Conservation (phyloP, 768 basidiomycete genomes). For the Austroboletus festivus region DNA sequence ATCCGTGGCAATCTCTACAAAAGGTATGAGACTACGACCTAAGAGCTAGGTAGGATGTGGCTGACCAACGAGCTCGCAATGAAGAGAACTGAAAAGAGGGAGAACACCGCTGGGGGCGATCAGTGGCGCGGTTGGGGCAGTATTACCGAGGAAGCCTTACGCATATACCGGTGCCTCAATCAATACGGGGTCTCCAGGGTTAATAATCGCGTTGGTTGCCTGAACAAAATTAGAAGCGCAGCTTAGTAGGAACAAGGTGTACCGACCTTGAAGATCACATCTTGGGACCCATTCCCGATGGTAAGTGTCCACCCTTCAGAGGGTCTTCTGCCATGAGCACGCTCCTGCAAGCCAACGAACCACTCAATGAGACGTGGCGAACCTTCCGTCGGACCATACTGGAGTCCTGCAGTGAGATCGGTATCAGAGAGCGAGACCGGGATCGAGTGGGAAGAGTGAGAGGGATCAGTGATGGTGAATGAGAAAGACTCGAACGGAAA, state of each 20-base stretch:
- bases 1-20: slow-evolving; percentile 75
- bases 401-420: slow-evolving; percentile 66
- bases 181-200: slow-evolving; percentile 77
- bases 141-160: slow-evolving; percentile 36
- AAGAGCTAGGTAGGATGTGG: background rate
- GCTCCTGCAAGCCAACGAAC: slow-evolving; percentile 69
- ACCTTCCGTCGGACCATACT: slow-evolving; percentile 76
- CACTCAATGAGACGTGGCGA: slow-evolving; percentile 61
- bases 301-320: slow-evolving; percentile 73
- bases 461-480: slow-evolving; percentile 55
- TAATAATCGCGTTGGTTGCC: slow-evolving; percentile 68
- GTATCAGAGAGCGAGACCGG: slow-evolving; percentile 52
- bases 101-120: slow-evolving; percentile 53
- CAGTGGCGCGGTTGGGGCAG: slow-evolving; percentile 11
- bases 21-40: slow-evolving; percentile 1
- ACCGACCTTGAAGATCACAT: slow-evolving; percentile 79
- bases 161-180: slow-evolving; percentile 82
- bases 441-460: slow-evolving; percentile 41
- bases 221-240: slow-evolving; percentile 30
- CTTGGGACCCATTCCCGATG: slow-evolving; percentile 84
- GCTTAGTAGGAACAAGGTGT: background rate
- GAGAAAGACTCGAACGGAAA: slow-evolving; percentile 88
- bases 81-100: slow-evolving; percentile 55
- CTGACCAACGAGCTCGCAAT: slow-evolving; percentile 59
- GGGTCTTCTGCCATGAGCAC: slow-evolving; percentile 57